Evolutionary conservation across 345 rosid genomes (phyloP), one percentile per base, ranked within the genome.

Genomic region (Sisymbrium irio): DNA sequence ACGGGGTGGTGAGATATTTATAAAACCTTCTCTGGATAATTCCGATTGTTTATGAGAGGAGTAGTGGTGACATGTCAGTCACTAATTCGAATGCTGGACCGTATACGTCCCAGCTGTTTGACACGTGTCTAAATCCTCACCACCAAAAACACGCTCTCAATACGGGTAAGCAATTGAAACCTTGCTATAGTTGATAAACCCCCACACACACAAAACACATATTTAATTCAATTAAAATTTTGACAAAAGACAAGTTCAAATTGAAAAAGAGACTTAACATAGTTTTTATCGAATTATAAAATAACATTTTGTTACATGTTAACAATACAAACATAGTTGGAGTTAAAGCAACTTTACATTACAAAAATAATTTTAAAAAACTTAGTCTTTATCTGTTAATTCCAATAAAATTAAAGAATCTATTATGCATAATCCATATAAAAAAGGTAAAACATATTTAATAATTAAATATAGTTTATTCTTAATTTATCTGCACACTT

Each of bases 151-250:
- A 19, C 75, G 65, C 27, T 44, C 59, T 53, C 1, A 0, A 69
- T 62, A 69, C 79, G 75, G 45, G 37, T 62, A 76, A 69, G 79
- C 20, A 69, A 76, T 69, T 14, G 71, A 54, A 62, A 51, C 15
- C 62, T 10, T 51, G 13, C 28, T 5, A 5, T 18, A 39, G 67
- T 61, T 15, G 56, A 75, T 50, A 67, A 32, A 49, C 50, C 50
- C 22, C 54, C 66, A 25, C 35, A 42, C 55, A 49, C 25, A 53
- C 2, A 54, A 6, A 20, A 22, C 0, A 50, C 15, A 4, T 27
- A 50, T 59, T 50, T 17, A 50, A 61, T 22, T 50, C 42, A 3
- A 22, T 17, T 13, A 37, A 9, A 35, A 35, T 19, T 35, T 39
- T 27, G 11, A 6, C 50, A 11, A 39, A 68, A 17, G n/a, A 15